Evolutionary conservation across 225 moss, liverwort and hornwort species (phyloP), one percentile per base, ranked within the genome.

Genomic region (Bryoerythrophyllum caledonicum): DNA sequence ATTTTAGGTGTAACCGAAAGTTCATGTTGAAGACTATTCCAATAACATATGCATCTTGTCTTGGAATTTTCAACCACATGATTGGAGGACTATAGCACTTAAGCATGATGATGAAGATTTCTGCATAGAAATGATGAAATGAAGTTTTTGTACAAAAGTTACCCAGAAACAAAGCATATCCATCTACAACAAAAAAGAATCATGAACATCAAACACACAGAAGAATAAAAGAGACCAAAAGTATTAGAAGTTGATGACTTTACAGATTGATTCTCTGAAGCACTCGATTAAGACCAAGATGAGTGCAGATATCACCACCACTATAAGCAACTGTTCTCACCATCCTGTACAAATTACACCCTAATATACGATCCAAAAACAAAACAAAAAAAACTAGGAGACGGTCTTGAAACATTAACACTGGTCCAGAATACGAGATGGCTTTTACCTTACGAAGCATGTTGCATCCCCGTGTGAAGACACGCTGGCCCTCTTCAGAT

Each of bases 181-280:
- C 54, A 23, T 54, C 54, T 10, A 10, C n/a, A 8, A 23, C 8
- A 8, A 54, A 21, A 21, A 23, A 8, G 48, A 49, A 49, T 23
- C 23, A 55, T 55, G 54, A 55, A 55, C 54, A 55, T 55, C 54
- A 10, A 55, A 55, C 23, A 55, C 23, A 55, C 10, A 44, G 46
- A 46, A 15, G 7, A n/a, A 4, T n/a, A 60, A 41, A 72, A 9
- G 32, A 44, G 7, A 20, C 59, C 46, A 27, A 27, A 7, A 35
- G 16, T 24, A 54, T 54, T 23, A 21, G 34, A 69, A 69, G 23
- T 35, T 37, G 35, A 48, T 16, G 21, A 72, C 60, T 72, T 30
- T 72, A 72, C 72, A 60, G 23, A 21, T 44, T 60, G 14, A 60
- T 72, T 72, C 60, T 32, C n/a, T 19, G 4, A 60, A 20, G 7